These are phyloP conservation scores for Colletotrichum echinochloae DNA, from an alignment of 2,329 filamentous ascomycete species.

Conservation along the genomic window DNA sequence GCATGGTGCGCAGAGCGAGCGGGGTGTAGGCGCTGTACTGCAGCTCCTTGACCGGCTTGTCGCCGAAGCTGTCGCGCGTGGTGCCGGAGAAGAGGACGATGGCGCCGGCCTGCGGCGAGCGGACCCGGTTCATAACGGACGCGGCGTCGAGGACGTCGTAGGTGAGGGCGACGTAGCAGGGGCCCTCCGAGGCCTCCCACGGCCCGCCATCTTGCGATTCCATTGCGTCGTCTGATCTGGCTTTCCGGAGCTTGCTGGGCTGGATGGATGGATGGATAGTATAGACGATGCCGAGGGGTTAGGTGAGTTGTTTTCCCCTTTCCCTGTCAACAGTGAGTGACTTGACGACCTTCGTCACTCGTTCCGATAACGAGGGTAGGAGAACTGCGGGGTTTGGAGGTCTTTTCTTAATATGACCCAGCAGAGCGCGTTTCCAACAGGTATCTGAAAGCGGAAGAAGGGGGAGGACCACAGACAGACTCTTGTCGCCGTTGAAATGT, in stretches of 20 bases:
- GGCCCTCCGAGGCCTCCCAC: slow-evolving; percentile 59
- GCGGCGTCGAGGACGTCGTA: slow-evolving; percentile 68
- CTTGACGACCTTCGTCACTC: not conserved
- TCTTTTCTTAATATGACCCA: not conserved
- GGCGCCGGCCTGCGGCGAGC: slow-evolving; percentile 79
- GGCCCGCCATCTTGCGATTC: slow-evolving; percentile 34
- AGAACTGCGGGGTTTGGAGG: slow-evolving; percentile 4
- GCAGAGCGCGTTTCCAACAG: not conserved
- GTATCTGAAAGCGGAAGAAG: not conserved
- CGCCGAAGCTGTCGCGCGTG: slow-evolving; percentile 79
- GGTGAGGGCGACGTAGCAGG: slow-evolving; percentile 77
- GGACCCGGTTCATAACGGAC: slow-evolving; percentile 73
- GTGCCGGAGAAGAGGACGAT: slow-evolving; percentile 84
- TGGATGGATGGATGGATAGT: too few species aligned
- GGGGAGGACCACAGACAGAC: not conserved
- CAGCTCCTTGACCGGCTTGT: slow-evolving; percentile 78
- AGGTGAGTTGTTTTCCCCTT: not conserved
- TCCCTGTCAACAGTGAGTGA: not conserved
- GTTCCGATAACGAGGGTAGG: not conserved
- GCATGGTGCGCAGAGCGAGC: slow-evolving; percentile 76
- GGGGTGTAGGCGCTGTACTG: slow-evolving; percentile 81
- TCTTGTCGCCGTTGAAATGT: not conserved
- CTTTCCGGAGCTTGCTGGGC: too few species aligned
- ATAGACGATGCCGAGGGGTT: not conserved
- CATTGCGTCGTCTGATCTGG: not conserved